Conservation (phyloP, 495 filamentous ascomycete genomes). For the Trichoderma virens region DNA sequence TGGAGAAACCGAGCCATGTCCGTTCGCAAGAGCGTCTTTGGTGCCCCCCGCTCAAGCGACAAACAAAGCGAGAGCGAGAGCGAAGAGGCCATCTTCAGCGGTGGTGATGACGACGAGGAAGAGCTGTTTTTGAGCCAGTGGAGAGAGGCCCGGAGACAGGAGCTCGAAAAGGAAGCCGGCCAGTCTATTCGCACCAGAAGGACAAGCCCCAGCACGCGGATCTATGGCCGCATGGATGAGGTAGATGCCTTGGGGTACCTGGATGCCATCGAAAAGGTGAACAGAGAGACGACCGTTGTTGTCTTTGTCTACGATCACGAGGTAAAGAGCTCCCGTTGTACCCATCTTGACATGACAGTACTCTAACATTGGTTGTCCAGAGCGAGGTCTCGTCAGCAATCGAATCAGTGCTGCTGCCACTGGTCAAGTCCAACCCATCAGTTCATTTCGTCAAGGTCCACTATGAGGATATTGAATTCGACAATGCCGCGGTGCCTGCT, state of each 20-base stretch:
- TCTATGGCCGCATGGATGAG: conserved; percentile 68
- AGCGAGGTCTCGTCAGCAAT: conserved; percentile 65
- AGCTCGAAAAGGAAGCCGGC: conserved; percentile 54
- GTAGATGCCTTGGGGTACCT: conserved; percentile 90
- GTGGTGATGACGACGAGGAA: conserved; percentile 51
- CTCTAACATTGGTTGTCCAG: conserved; percentile 34
- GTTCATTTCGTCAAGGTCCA: conserved; percentile 88
- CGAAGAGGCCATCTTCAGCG: conserved; percentile 37
- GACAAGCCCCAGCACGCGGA: conserved; percentile 62
- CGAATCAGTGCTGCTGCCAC: conserved; percentile 63
- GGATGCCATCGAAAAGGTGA: conserved; percentile 87
- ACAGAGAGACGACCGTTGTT: conserved; percentile 76
- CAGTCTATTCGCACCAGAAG: conserved; percentile 41
- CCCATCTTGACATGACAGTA: conserved; percentile 3
- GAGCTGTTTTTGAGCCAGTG: conserved; percentile 77
- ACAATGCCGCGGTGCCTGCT: conserved; percentile 79
- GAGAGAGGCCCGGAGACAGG: conserved; percentile 68
- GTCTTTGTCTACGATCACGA: conserved; percentile 89
- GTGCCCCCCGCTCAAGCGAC: conserved; percentile 20
- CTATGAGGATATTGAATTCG: conserved; percentile 91
- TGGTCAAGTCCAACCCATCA: conserved; percentile 60
- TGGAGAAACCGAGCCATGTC: conserved; percentile 40
- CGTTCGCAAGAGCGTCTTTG: conserved; percentile 40
- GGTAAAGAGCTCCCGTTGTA: conserved; percentile 43
- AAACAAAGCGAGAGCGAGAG: conserved; percentile 47